Evolutionary conservation across 352 stramenopile species (phyloP).

Genomic region (Proteromonas lacertae): DNA sequence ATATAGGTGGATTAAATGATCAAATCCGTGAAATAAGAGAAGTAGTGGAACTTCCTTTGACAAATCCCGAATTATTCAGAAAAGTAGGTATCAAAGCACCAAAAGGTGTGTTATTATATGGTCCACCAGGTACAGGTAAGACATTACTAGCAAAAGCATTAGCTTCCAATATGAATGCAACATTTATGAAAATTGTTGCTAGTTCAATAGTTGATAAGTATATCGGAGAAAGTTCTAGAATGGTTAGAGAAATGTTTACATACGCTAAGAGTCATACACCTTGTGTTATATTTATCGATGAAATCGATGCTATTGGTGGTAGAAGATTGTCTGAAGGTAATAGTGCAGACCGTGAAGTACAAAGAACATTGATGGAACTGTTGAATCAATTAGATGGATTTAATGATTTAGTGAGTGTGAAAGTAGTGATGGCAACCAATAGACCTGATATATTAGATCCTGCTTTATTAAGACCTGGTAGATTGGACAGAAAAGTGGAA

Average conservation of each 20-base stretch:
- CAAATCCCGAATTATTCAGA: slow-evolving; percentile 93
- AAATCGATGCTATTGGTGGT: slow-evolving; percentile 92
- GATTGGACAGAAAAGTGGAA: slow-evolving; percentile 97
- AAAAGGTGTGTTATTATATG: slow-evolving; percentile 18
- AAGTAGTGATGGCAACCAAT: slow-evolving; percentile 99
- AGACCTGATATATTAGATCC: slow-evolving; percentile 92
- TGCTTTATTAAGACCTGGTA: slow-evolving; percentile 72
- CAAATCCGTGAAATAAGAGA: slow-evolving; percentile 81
- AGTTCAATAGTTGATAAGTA: slow-evolving; percentile 99
- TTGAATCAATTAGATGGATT: slow-evolving; percentile 99
- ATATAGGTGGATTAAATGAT: slow-evolving; percentile 90
- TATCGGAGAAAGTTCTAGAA: slow-evolving; percentile 91
- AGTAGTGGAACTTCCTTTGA: slow-evolving; percentile 90
- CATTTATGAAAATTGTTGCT: slow-evolving; percentile 96
- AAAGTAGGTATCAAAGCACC: slow-evolving; percentile 84
- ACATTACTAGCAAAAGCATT: slow-evolving; percentile 84
- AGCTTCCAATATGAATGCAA: slow-evolving; percentile 92
- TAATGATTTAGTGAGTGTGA: slow-evolving; percentile 77
- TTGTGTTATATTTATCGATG: slow-evolving; percentile 99
- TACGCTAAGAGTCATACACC: slow-evolving; percentile 84
- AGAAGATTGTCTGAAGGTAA: slow-evolving; percentile 84
- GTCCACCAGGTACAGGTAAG: slow-evolving; percentile 91
- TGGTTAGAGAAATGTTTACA: slow-evolving; percentile 98
- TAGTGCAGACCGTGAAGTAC: slow-evolving; percentile 79
- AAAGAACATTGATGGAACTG: slow-evolving; percentile 96